Percentiles rank a stretch among this genome's conserved stretches.
These are phyloP conservation scores for Aspergillus japonicus DNA, from an alignment of 2,329 filamentous ascomycete species.

Conservation along the genomic window DNA sequence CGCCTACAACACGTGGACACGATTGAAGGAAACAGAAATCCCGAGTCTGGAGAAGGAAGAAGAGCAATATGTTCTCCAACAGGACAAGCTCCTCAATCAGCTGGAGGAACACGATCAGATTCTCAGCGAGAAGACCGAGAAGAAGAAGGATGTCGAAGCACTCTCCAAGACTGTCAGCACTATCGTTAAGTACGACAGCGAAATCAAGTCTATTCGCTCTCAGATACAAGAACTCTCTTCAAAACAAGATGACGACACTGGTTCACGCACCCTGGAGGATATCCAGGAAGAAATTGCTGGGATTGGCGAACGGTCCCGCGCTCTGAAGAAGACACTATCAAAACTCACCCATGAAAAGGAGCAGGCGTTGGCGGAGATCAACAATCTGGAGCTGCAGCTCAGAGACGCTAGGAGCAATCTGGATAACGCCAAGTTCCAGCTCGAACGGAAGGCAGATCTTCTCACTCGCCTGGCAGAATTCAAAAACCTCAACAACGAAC, in stretches of 20 bases:
- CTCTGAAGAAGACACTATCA: constrained; percentile 61
- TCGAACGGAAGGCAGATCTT: constrained; percentile 77
- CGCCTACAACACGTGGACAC: constrained; percentile 71
- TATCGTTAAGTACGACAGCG: constrained; percentile 69
- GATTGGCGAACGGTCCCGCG: constrained; percentile 66
- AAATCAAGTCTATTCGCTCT: constrained; percentile 67
- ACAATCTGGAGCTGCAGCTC: constrained; percentile 70
- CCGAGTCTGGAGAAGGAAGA: constrained; percentile 66
- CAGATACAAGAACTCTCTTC: constrained; percentile 74
- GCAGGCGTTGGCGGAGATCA: constrained; percentile 66
- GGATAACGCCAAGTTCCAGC: constrained; percentile 65
- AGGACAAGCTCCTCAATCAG: constrained; percentile 57
- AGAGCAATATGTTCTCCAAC: constrained; percentile 60
- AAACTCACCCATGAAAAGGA: constrained; percentile 71
- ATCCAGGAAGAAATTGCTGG: constrained; percentile 74
- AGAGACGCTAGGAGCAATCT: constrained; percentile 74
- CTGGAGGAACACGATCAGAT: constrained; percentile 67
- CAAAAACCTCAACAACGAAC: constrained; percentile 65
- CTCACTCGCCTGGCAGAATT: constrained; percentile 70
- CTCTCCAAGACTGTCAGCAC: constrained; percentile 72
- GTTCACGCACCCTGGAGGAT: constrained; percentile 72
- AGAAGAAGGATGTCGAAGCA: constrained; percentile 70
- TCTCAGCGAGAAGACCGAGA: constrained; percentile 62
- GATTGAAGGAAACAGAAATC: constrained; percentile 67
- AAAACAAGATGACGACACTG: constrained; percentile 68